Percentiles rank a stretch among this genome's conserved stretches.
Conservation (phyloP, 371 early-diverging fungal species). For the Nosema muscidifuracis region DNA sequence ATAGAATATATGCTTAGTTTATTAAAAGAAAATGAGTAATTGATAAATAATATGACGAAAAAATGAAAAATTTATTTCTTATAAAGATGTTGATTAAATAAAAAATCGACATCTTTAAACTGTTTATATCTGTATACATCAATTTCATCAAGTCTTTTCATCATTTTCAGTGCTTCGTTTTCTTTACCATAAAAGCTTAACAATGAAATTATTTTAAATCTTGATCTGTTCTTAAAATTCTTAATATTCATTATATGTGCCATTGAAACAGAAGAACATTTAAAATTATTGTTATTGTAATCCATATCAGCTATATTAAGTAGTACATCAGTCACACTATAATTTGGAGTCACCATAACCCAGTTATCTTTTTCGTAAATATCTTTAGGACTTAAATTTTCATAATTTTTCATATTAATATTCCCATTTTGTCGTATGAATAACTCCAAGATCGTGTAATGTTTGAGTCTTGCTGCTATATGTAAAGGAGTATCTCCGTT, state of each 20-base stretch:
- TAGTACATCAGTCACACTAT: not conserved
- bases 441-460: conserved; percentile 14
- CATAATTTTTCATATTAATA: conserved; percentile 19
- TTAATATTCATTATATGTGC: conserved; percentile 4
- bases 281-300: not conserved
- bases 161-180: not conserved
- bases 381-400: conserved; percentile 1
- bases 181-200: conserved; percentile 5
- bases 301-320: conserved; percentile 15
- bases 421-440: conserved; percentile 31
- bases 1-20: conserved; percentile 37
- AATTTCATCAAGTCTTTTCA: not conserved
- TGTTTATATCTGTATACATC: not conserved
- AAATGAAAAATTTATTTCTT: not conserved
- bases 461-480: conserved; percentile 9
- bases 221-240: not conserved
- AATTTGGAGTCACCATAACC: not conserved
- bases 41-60: not conserved
- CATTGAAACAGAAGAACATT: not conserved
- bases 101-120: not conserved
- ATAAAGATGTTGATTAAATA: not conserved
- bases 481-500: conserved; percentile 33
- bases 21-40: conserved; percentile 34
- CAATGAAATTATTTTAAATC: conserved; percentile 8
- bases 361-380: conserved; percentile 1